Conservation (phyloP, 1,139 yeast genomes). For the Lodderomyces jiufengensis region DNA sequence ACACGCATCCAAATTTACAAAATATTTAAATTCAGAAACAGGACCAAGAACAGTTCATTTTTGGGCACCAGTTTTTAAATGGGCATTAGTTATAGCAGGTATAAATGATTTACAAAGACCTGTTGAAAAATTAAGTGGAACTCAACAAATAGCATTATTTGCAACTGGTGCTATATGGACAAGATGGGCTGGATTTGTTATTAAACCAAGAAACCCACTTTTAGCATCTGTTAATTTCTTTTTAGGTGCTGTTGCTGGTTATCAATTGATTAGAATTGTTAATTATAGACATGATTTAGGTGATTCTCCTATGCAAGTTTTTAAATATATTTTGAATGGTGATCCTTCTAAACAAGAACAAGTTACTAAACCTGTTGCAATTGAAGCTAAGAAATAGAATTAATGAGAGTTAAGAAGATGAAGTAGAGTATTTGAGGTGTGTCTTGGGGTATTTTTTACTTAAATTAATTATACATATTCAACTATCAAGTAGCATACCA, state of each 20-base stretch:
- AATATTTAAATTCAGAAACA: slow-evolving; percentile 79
- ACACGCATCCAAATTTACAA: slow-evolving; percentile 58
- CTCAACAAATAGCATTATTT: slow-evolving; percentile 85
- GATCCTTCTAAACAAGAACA: slow-evolving; percentile 16
- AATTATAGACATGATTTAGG: slow-evolving; percentile 54
- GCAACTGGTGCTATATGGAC: slow-evolving; percentile 98
- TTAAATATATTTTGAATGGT: slow-evolving; percentile 57
- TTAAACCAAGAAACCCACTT: slow-evolving; percentile 80
- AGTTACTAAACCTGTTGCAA: slow-evolving; percentile 2
- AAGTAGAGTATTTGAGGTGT: too few relatives aligned
- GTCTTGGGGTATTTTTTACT: background rate
- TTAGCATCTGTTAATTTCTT: slow-evolving; percentile 94
- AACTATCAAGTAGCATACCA: slow-evolving; percentile 17
- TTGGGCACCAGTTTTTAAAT: slow-evolving; percentile 73
- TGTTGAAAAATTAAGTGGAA: slow-evolving; percentile 84
- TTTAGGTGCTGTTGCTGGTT: slow-evolving; percentile 85
- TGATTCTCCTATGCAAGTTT: slow-evolving; percentile 50
- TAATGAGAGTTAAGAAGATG: too few relatives aligned
- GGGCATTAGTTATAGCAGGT: slow-evolving; percentile 93
- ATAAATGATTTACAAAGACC: slow-evolving; percentile 84
- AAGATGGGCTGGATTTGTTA: slow-evolving; percentile 91
- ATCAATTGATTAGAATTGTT: slow-evolving; percentile 70
- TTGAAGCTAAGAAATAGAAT: slow-evolving; percentile 1
- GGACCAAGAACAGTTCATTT: slow-evolving; percentile 96
- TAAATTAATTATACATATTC: slow-evolving; percentile 5